Evolutionary conservation across 1,139 yeast genomes (phyloP), one percentile per base, ranked within the genome.

Genomic region (Spencermartinsiella ligniputridi): DNA sequence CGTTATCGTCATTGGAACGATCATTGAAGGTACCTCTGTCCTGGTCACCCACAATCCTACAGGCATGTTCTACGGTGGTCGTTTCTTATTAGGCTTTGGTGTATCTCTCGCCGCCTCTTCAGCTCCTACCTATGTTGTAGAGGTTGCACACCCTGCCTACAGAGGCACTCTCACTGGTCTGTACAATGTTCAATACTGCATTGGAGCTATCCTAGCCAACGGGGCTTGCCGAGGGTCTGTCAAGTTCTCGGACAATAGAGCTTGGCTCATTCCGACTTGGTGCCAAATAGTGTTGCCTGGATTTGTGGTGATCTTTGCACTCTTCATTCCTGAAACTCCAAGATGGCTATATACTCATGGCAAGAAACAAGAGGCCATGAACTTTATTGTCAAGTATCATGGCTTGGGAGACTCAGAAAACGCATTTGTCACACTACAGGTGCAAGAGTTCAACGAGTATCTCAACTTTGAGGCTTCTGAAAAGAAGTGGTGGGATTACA

Each of bases 291-390:
- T 59, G 60, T 48, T 49, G 24, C 59, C 81, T 15, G 54, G 77
- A 8, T 63, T 81, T 48, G 66, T 82, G 11, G 70, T 74, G 39
- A 56, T 60, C 44, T 84, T 83, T 58, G 74, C 79, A 72, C 59
- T 76, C 45, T 64, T 70, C 52, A 69, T 81, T 64, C 87, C 88
- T 25, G 89, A 82, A 58, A 77, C 87, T 5, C 88, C 89, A 49
- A 74, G 88, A 66, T 81, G 72, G 68, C 76, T 60, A 57, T 72
- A 80, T 44, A 71, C 73, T 17, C 76, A 70, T 49, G 71, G 69
- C 35, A 60, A 68, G 27, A 62, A 68, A 37, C 75, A 63, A 1
- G 54, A 67, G 40, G 86, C 86, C 22, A 67, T 74, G 30, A 51
- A 58, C n/a, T 44, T 54, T 25, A 29, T 55, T 18, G 32, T 45